Evolutionary conservation across 352 stramenopile genomes (phyloP), one percentile per base, ranked within the genome.

Genomic region (Phytophthora pisi): DNA sequence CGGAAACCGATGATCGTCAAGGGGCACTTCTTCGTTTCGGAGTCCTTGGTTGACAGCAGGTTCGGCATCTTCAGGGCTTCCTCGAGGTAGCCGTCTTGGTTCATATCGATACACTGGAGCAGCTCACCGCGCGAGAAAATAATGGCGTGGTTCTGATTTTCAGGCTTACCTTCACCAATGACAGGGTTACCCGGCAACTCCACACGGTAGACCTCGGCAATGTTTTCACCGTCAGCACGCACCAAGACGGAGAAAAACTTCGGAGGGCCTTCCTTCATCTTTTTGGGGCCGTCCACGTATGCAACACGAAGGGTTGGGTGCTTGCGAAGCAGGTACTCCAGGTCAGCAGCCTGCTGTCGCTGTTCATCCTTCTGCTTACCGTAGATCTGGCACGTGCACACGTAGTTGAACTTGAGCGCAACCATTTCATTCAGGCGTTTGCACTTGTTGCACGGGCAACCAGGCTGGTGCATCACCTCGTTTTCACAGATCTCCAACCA

Each of bases 41-140:
- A 68, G 51, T 94, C 85, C 75, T 91, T 90, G 1, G 88, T 96
- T 16, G 88, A 92, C n/a, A 96, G 64, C 60, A 96, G 52, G 61
- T 94, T 95, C 18, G 86, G 86, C 78, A 96, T 89, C 81, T 95
- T 95, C 47, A 96, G 52, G 28, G 72, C 85, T 60, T 95, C 87
- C 62, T 96, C 89, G 1, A 95, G 70, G 68, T 95, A 95, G 0
- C 79, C 82, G 46, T 96, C 89, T 68, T 96, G 89, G 69, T 96
- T 96, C 89, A 95, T 95, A 86, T 96, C 89, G 51, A 96, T 96
- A 90, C 84, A 93, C 77, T 96, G 89, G 4, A 96, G 62, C 47
- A 93, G 69, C 55, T 96, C 89, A 40, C 89, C 89, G 40, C 87
- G 86, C 54, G 87, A 92, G 64, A 96, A 96, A 34, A 95, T 89